Evolutionary conservation across 768 basidiomycete genomes (phyloP).

Genomic region (Coprinopsis cinerea): DNA sequence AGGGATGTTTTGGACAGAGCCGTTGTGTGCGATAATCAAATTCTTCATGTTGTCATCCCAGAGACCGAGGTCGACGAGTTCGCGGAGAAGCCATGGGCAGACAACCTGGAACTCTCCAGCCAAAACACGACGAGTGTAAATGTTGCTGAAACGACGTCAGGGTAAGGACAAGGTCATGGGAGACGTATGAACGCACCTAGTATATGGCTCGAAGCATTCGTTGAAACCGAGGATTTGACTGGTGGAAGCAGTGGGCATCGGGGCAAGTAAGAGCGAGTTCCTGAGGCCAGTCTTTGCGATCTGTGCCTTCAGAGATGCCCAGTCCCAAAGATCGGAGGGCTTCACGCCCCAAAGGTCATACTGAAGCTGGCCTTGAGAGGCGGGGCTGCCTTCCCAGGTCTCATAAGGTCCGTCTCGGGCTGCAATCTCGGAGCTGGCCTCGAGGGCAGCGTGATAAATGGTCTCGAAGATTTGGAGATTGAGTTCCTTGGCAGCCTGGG

Average conservation of each 20-base stretch:
- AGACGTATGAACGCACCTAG: constrained; percentile 48
- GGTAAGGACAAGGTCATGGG: constrained; percentile 11
- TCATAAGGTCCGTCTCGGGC: constrained; percentile 76
- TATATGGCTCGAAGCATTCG: constrained; percentile 99
- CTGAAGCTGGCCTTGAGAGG: constrained; percentile 80
- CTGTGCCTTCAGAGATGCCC: constrained; percentile 80
- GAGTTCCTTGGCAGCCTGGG: constrained; percentile 74
- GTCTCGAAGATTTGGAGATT: constrained; percentile 98
- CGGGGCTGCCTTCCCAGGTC: constrained; percentile 89
- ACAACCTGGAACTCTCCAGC: constrained; percentile 99
- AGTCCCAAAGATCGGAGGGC: constrained; percentile 90
- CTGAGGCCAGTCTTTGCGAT: constrained; percentile 76
- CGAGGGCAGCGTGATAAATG: constrained; percentile 92
- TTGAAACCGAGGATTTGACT: constrained; percentile 98
- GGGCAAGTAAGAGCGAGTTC: constrained; percentile 87
- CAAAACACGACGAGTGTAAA: constrained; percentile 98
- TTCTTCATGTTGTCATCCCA: constrained; percentile 99
- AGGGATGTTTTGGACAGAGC: constrained; percentile 82
- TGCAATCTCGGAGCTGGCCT: constrained; percentile 87
- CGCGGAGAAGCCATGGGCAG: constrained; percentile 97
- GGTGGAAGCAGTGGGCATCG: constrained; percentile 99
- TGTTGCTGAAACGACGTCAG: constrained; percentile 58
- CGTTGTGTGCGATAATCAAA: constrained; percentile 96
- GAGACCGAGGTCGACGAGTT: constrained; percentile 89
- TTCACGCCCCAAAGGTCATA: constrained; percentile 95